These are phyloP conservation scores for Aspergillus sp. DNA, from an alignment of 2,329 filamentous ascomycete genomes.

Conservation along the genomic window DNA sequence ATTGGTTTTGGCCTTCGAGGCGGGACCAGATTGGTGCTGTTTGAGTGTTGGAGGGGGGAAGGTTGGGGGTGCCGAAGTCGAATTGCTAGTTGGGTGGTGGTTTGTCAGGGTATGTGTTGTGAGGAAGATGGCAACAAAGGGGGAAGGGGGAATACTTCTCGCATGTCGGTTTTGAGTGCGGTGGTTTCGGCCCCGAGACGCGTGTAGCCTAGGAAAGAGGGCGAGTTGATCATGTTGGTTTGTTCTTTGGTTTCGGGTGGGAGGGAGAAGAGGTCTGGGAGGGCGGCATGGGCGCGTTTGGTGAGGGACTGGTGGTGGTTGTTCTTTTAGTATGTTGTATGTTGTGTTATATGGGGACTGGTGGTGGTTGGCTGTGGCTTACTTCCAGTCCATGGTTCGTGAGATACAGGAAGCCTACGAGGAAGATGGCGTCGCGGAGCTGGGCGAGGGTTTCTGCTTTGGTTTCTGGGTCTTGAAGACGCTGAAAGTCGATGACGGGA, in stretches of 20 bases:
- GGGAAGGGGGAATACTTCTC: slow-evolving; percentile 27
- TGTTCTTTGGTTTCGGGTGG: slow-evolving; percentile 28
- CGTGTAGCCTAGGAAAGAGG: slow-evolving; percentile 38
- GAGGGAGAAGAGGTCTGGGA: slow-evolving; percentile 31
- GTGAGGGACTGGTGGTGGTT: slow-evolving; percentile 23
- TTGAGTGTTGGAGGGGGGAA: neutral
- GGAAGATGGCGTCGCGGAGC: slow-evolving; percentile 37
- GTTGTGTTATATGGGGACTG: neutral
- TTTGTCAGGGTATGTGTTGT: no score
- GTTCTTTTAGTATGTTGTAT: no score
- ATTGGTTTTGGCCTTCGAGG: slow-evolving; percentile 33
- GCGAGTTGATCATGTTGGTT: slow-evolving; percentile 38
- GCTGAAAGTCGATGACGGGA: slow-evolving; percentile 33
- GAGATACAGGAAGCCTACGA: slow-evolving; percentile 40
- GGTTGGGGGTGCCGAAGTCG: slow-evolving; percentile 37
- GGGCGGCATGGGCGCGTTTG: slow-evolving; percentile 21
- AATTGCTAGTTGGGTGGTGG: slow-evolving; percentile 45
- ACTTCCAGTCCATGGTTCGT: slow-evolving; percentile 40
- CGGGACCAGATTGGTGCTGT: slow-evolving; percentile 47
- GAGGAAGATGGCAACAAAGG: no score
- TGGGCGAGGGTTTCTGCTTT: slow-evolving; percentile 27
- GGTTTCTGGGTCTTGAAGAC: slow-evolving; percentile 26
- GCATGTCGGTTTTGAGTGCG: slow-evolving; percentile 31
- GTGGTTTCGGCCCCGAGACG: slow-evolving; percentile 39
- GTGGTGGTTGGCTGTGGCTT: neutral